A percentile compares a stretch with the other conserved stretches of the same genome.
Conservation (phyloP, 148 eudicot species). For the Diospyros lotus region DNA sequence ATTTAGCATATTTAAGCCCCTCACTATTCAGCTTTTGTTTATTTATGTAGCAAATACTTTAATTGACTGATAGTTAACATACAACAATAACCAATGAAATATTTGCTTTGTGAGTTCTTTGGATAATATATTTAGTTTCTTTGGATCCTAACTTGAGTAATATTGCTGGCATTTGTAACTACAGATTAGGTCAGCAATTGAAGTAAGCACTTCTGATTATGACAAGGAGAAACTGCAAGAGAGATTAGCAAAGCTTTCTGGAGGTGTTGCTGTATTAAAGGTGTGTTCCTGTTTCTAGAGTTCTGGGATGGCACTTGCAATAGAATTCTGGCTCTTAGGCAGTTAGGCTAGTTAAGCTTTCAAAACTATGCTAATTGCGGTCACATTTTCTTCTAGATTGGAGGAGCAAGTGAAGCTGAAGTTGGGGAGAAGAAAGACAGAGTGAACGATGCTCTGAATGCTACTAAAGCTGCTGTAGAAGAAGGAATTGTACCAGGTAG, state of each 20-base stretch:
- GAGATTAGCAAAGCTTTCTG: conserved; percentile 90
- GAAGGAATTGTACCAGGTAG: conserved; percentile 94
- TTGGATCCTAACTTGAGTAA: neutral
- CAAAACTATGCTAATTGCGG: neutral
- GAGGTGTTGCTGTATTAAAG: conserved; percentile 94
- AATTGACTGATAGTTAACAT: neutral
- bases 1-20: neutral
- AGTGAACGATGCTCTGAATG: conserved; percentile 92
- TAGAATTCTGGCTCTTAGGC: neutral
- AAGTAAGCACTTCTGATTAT: conserved; percentile 74
- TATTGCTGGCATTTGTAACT: neutral
- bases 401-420: conserved; percentile 97
- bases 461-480: conserved; percentile 93
- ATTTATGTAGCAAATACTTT: too few species aligned
- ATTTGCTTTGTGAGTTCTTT: neutral
- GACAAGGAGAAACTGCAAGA: conserved; percentile 91
- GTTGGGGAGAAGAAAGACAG: conserved; percentile 97
- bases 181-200: conserved; percentile 71
- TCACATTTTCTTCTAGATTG: conserved; percentile 43
- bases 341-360: neutral
- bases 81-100: neutral
- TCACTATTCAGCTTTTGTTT: too few species aligned
- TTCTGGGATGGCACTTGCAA: neutral
- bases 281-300: conserved; percentile 14
- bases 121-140: neutral